Base-by-base conservation (phyloP, 2,329 filamentous ascomycete genomes). In the Blastomyces parvus region DNA sequence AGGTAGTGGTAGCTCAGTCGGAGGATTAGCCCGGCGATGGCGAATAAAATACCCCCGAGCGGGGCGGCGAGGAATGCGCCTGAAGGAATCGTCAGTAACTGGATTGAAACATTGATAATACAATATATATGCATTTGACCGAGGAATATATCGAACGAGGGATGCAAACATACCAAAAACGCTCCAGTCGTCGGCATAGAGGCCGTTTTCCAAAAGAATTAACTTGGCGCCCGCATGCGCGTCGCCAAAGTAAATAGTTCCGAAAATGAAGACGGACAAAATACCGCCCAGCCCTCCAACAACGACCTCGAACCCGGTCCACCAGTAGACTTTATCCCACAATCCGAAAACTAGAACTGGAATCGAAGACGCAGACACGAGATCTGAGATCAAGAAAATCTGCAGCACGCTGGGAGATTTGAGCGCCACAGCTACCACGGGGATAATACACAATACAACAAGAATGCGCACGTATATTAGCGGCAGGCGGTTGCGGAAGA, bases 251-350 rank as follows among this genome's bases (percentile, higher is more conserved):
- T 92, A 94, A 65, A 91, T 83, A 17, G 87, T 80, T 4, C 90
- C 90, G 68, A 92, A 94, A 70, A 93, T 81, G 78, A 92, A 94
- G 66, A 94, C 88, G 13, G 87, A 87, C 27, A 94, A 74, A 61
- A 94, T 85, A 22, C 90, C 90, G 11, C 90, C 90, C 0, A 93
- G 80, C 0, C 89, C 88, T 62, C 89, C 90, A 38, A 88, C 82
- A 19, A 94, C 84, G 36, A 93, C 88, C 74, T 94, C 90, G 69
- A 90, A 89, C 19, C 90, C 90, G 53, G 86, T 84, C 86, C 89
- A 90, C 80, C 84, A 91, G 77, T 88, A 89, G 57, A 74, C 76
- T 55, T 77, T 77, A 59, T 89, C 84, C 42, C 79, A 82, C 8
- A 94, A 78, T 0, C 90, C 90, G n/a, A 94, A 75, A 59, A 90